Percentiles rank a stretch among this genome's conserved stretches.
Evolutionary conservation across 1,284 basidiomycete species (phyloP).

Genomic region (Ceratobasidium sp.): DNA sequence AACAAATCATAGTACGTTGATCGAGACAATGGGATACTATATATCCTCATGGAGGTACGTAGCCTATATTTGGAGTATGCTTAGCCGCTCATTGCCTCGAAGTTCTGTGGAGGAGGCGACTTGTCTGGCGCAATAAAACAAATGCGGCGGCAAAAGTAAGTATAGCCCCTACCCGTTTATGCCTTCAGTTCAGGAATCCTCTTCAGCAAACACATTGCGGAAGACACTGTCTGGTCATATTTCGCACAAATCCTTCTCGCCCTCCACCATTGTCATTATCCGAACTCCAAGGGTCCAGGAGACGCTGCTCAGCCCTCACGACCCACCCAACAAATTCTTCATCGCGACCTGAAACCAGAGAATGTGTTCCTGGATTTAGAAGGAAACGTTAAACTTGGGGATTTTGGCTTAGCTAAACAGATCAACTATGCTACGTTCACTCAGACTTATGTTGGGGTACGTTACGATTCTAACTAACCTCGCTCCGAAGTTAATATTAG

Average conservation of each 20-base stretch:
- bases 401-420: constrained; percentile 95
- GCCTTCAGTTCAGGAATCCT: not conserved
- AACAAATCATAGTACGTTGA: constrained; percentile 74
- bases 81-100: constrained; percentile 46
- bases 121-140: constrained; percentile 86
- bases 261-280: constrained; percentile 86
- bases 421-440: constrained; percentile 88
- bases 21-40: constrained; percentile 87
- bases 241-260: constrained; percentile 94
- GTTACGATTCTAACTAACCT: constrained; percentile 50
- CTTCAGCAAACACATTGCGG: constrained; percentile 72
- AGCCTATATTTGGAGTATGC: constrained; percentile 4
- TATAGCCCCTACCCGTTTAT: constrained; percentile 8
- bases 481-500: constrained; percentile 11
- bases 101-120: constrained; percentile 94
- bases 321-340: constrained; percentile 76
- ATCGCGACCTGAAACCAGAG: constrained; percentile 96
- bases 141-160: constrained; percentile 63
- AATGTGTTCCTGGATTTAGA: constrained; percentile 90
- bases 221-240: constrained; percentile 95
- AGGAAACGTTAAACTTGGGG: constrained; percentile 89
- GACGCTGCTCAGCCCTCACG: constrained; percentile 18
- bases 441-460: constrained; percentile 94
- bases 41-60: constrained; percentile 89
- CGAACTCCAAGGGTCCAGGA: constrained; percentile 46